A percentile compares a stretch with the other conserved stretches of the same genome.
phyloP scores from a whole-genome alignment of 805 yeast genomes.

The Saturnispora gosingensis region DNA sequence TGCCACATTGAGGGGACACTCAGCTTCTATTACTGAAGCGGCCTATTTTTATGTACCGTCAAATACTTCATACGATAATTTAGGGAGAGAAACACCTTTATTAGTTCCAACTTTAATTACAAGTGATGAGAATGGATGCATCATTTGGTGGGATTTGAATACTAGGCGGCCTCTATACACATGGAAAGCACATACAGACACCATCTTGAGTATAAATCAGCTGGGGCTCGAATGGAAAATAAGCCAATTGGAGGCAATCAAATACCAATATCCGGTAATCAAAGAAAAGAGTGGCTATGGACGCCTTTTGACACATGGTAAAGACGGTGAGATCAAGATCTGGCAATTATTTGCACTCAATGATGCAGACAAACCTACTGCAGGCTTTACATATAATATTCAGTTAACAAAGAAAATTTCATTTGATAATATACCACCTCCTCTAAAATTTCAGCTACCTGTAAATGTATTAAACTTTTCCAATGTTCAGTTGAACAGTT shows the following conservation, averaged over 20 bases:
- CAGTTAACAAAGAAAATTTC: conserved; percentile 14
- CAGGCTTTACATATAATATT: conserved; percentile 8
- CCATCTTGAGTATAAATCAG: conserved; percentile 42
- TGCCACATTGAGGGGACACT: conserved; percentile 30
- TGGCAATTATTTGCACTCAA: conserved; percentile 32
- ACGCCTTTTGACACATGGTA: conserved; percentile 51
- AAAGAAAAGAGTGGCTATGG: conserved; percentile 22
- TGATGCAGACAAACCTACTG: background rate
- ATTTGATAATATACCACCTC: conserved; percentile 5
- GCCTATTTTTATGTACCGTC: conserved; percentile 8
- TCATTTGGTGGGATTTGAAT: conserved; percentile 55
- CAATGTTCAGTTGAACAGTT: conserved; percentile 38
- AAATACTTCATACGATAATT: background rate
- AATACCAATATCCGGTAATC: conserved; percentile 9
- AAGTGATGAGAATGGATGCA: conserved; percentile 55
- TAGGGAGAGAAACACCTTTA: conserved; percentile 14
- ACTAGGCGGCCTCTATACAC: conserved; percentile 45
- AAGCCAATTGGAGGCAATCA: conserved; percentile 13
- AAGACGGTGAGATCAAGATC: conserved; percentile 47
- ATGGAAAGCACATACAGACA: conserved; percentile 50
- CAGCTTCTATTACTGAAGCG: conserved; percentile 4
- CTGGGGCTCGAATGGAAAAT: conserved; percentile 29
- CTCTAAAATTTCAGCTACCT: conserved; percentile 41
- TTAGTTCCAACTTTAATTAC: conserved; percentile 36
- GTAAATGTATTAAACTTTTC: conserved; percentile 70